Evolutionary conservation across 805 yeast species (phyloP), one percentile per base, ranked within the genome.

Genomic region (Spathaspora arborariae): DNA sequence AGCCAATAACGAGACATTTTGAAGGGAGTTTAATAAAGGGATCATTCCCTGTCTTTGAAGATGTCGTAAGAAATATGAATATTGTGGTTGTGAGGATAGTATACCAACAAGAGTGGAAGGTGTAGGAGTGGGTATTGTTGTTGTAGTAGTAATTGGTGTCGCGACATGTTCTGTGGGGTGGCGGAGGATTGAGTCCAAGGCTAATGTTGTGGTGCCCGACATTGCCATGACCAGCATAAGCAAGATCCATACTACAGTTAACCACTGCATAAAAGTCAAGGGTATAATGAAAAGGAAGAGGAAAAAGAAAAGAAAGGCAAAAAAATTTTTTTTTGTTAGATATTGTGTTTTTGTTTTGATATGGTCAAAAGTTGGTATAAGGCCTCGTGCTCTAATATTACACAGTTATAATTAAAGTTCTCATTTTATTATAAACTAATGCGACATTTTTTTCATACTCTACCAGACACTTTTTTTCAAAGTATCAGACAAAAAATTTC

Each of bases 1-100:
- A 1, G 95, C 96, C 36, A 85, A 59, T n/a, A 88, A 63, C 0
- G 96, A 87, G 47, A 84, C 78, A 59, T 86, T 84, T 20, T 68
- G 65, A 49, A 84, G 60, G 18, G 65, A 65, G 57, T 86, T 88
- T 26, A 88, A 60, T 36, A 65, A 61, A 2, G 89, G 89, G 1
- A 88, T 70, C 43, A 83, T 63, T 11, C 83, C 90, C 44, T 74
- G 71, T 45, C 76, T 63, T 58, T 88, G 96, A 2, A 88, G 51
- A 18, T 78, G 64, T 44, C 82, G 67, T 36, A 87, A 64, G 48
- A 87, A 82, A 36, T 73, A 74, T 36, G 88, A 80, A 65, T 80
- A 89, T 58, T 85, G 82, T 0, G 79, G 84, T 52, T 83, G 79
- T 6, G 79, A 63, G 0, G 95, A 86, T 35, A 88, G 68, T 3